Evolutionary conservation across 495 filamentous ascomycete species (phyloP).

Genomic region (Bryoglossum gracile): DNA sequence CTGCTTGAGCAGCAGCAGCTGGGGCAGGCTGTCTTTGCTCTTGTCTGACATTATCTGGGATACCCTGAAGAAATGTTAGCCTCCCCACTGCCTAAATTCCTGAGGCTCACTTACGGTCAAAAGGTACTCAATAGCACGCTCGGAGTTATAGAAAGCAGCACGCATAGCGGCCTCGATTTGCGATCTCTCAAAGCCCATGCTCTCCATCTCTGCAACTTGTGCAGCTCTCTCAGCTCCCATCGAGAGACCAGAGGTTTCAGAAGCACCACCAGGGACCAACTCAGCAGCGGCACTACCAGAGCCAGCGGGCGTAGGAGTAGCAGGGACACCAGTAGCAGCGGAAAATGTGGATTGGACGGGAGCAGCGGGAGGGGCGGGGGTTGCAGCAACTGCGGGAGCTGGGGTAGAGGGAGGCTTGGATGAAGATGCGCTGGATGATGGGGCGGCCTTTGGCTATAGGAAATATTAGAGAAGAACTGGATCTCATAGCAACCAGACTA

Average conservation of each 20-base stretch:
- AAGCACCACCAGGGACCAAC: constrained; percentile 42
- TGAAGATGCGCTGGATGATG: constrained; percentile 13
- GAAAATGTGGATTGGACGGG: constrained; percentile 34
- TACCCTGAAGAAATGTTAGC: constrained; percentile 50
- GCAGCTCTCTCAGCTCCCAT: constrained; percentile 73
- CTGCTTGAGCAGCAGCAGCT: constrained; percentile 28
- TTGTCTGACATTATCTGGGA: constrained; percentile 73
- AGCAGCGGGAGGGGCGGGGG: constrained; percentile 54
- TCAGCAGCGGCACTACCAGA: constrained; percentile 36
- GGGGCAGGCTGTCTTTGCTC: constrained; percentile 47
- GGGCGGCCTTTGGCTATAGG: constrained; percentile 17
- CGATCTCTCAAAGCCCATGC: constrained; percentile 83
- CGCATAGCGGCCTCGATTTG: constrained; percentile 92
- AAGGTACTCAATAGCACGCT: constrained; percentile 94
- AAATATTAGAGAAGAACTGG: constrained; percentile 21
- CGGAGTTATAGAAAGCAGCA: constrained; percentile 92
- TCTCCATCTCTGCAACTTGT: constrained; percentile 92
- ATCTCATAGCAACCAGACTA: background rate
- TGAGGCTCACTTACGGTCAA: constrained; percentile 60
- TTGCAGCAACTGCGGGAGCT: constrained; percentile 51
- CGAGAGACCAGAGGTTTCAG: constrained; percentile 74
- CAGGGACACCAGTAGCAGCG: constrained; percentile 48
- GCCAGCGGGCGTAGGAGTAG: constrained; percentile 51
- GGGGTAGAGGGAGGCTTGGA: constrained; percentile 62
- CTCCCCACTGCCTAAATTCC: background rate